Conservation (phyloP, 352 stramenopile species). For the Phytophthora melonis region DNA sequence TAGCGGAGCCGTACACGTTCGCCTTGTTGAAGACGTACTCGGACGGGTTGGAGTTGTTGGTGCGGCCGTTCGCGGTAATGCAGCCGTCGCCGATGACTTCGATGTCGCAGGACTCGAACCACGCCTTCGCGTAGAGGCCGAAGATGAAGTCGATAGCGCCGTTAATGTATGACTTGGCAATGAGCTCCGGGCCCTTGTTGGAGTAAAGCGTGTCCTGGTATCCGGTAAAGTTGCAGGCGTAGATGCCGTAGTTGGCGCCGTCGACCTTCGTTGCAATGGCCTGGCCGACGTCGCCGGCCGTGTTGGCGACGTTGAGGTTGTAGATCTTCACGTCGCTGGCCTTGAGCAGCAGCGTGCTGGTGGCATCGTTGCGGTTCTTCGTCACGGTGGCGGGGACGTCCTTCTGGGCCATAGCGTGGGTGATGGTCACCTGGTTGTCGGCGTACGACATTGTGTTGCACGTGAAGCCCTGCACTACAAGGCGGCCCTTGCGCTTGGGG, state of each 20-base stretch:
- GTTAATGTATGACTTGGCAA: slow-evolving; percentile 1
- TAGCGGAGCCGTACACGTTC: background rate
- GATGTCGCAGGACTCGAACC: slow-evolving; percentile 6
- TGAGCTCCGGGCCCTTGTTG: slow-evolving; percentile 5
- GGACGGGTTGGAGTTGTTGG: background rate
- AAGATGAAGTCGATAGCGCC: slow-evolving; percentile 10
- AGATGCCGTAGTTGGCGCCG: background rate
- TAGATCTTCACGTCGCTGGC: background rate
- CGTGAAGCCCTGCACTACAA: slow-evolving; percentile 1
- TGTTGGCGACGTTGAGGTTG: background rate
- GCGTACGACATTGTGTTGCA: background rate
- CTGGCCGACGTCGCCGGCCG: background rate
- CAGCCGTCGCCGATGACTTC: background rate
- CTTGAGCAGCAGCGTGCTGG: background rate
- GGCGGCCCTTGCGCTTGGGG: background rate
- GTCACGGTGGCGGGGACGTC: background rate
- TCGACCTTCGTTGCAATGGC: background rate
- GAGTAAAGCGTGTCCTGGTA: background rate
- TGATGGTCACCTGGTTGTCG: slow-evolving; percentile 1
- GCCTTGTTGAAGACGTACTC: slow-evolving; percentile 3
- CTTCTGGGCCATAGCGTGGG: background rate
- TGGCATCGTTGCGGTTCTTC: background rate
- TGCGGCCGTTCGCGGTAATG: background rate
- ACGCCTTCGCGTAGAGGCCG: background rate
- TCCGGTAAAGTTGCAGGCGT: background rate